A percentile compares a stretch with the other conserved stretches of the same genome.
Conservation (phyloP, 345 rosid genomes). For the Arabidopsis suecica region DNA sequence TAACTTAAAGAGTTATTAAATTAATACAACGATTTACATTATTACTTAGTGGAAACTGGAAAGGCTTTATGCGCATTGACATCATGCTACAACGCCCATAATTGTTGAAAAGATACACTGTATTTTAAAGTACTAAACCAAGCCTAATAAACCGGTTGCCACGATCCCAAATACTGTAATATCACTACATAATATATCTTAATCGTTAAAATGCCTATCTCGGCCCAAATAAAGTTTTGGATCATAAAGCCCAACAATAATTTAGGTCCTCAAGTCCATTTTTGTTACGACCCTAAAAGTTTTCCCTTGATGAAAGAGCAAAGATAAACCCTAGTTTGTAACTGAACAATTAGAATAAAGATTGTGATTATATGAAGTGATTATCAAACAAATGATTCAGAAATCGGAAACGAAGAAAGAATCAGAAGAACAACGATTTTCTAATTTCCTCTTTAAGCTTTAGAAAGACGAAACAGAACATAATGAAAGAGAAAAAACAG, state of each 20-base stretch:
- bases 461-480: conserved; percentile 6
- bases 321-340: not conserved
- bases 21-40: conserved; percentile 5
- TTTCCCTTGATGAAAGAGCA: not conserved
- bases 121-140: not conserved
- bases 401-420: not conserved
- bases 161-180: not conserved
- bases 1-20: conserved; percentile 25
- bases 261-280: not conserved
- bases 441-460: conserved; percentile 14
- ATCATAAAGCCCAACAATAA: not conserved
- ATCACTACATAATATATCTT: not conserved
- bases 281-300: not conserved
- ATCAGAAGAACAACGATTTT: conserved; percentile 11
- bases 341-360: conserved; percentile 1
- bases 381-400: not conserved
- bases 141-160: not conserved
- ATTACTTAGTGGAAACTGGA: conserved; percentile 31
- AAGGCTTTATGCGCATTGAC: conserved; percentile 24
- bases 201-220: not conserved
- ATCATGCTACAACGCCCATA: conserved; percentile 7
- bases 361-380: conserved; percentile 4
- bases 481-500: not conserved
- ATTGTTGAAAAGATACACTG: not conserved
- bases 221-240: conserved; percentile 11